Evolutionary conservation across 768 basidiomycete species (phyloP).

Genomic region (Collybia sordida): DNA sequence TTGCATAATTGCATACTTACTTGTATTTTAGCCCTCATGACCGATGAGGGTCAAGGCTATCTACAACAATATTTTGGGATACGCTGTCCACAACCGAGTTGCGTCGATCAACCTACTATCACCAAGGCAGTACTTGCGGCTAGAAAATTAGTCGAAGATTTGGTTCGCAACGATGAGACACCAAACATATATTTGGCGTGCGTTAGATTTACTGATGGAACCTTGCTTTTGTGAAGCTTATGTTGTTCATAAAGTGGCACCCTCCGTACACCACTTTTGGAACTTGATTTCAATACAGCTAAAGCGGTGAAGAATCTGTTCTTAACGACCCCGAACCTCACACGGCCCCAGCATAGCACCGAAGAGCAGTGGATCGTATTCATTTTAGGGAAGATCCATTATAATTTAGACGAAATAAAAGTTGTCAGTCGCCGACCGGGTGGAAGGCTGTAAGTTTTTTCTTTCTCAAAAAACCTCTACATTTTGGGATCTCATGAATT

Average conservation of each 20-base stretch:
- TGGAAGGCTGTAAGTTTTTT: neutral
- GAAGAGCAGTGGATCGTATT: constrained; percentile 5
- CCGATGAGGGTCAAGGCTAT: constrained; percentile 12
- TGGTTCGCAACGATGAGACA: constrained; percentile 5
- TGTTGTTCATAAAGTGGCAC: constrained; percentile 5
- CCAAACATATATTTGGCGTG: constrained; percentile 7
- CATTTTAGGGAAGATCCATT: constrained; percentile 3
- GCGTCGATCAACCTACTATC: neutral
- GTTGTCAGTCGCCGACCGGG: neutral
- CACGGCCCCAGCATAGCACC: neutral
- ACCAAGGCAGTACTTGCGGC: neutral
- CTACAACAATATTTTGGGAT: constrained; percentile 9
- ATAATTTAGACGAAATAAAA: neutral
- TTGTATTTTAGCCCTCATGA: constrained; percentile 8
- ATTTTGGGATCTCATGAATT: no score
- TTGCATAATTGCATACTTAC: neutral
- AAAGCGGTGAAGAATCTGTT: constrained; percentile 2
- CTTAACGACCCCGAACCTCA: neutral
- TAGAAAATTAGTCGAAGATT: constrained; percentile 13
- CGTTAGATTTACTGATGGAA: neutral
- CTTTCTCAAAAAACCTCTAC: no score
- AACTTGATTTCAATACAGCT: neutral
- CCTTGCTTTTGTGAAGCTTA: neutral
- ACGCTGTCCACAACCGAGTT: constrained; percentile 8
- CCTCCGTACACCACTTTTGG: neutral